Evolutionary conservation across 163 green algal genomes (phyloP), one percentile per base, ranked within the genome.

Genomic region (Prototheca cutis): DNA sequence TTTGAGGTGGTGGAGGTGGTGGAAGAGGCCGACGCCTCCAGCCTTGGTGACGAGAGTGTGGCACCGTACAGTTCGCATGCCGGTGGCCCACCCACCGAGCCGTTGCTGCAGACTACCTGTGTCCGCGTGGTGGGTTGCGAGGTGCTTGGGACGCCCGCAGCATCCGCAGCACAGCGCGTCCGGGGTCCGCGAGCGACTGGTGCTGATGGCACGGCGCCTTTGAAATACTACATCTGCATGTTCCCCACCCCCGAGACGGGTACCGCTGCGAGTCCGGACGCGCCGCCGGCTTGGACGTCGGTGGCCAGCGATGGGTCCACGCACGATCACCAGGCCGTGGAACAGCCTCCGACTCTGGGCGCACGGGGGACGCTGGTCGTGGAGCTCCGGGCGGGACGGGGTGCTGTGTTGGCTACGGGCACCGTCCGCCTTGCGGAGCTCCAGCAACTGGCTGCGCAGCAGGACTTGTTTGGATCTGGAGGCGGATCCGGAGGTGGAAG

Each of bases 301-400:
- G 59, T 67, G 39, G 58, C 56, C 48, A 55, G 45, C 23, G 53
- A 67, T 32, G 72, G 72, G 52, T 61, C 65, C 7, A 40, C 62
- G 15, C 66, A 78, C 19, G 59, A 67, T 33, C 79, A 83, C 49
- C 68, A 77, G 63, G 70, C 78, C 18, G 58, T 70, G 24, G 76
- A 52, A n/a, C 19, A 53, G 23, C n/a, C 10, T 15, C 33, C 10
- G 7, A 25, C n/a, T 8, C 4, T 21, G 19, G 10, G 13, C 13
- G 6, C 7, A 39, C 63, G 45, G 58, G 59, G 39, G 36, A 65
- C 40, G 21, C 40, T 58, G 51, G 49, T 66, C 15, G 62, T 77
- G 29, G 75, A 76, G 33, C 51, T 81, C 53, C 52, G 48, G 0
- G 52, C 65, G 4, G 71, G 74, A 24, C 36, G 40, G n/a, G 54